These are phyloP conservation scores for Mrakia gelida DNA, from an alignment of 768 basidiomycete genomes.

Conservation along the genomic window DNA sequence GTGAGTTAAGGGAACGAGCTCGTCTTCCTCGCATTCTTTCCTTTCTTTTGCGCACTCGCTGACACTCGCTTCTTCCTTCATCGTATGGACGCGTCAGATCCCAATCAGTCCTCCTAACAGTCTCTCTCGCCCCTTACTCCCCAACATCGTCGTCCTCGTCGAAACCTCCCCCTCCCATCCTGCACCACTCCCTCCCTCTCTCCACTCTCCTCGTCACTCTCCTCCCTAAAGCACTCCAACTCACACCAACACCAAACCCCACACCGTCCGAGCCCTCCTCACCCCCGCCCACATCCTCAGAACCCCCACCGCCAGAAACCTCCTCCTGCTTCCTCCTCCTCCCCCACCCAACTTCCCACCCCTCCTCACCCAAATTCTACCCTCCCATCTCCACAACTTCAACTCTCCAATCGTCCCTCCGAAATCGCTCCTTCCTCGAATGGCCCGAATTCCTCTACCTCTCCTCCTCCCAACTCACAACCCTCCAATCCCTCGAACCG, in stretches of 20 bases:
- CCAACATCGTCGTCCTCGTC: background rate
- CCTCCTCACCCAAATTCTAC: background rate
- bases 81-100: background rate
- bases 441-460: conserved; percentile 16
- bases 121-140: conserved; percentile 12
- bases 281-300: background rate
- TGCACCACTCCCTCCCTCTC: conserved; percentile 24
- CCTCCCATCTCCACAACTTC: background rate
- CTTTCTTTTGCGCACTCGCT: background rate
- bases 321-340: conserved; percentile 14
- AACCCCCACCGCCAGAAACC: background rate
- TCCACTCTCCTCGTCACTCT: background rate
- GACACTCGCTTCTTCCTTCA: background rate
- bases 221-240: background rate
- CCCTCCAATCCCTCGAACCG: background rate
- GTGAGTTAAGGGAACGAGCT: conserved; percentile 15
- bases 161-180: background rate
- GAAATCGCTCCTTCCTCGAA: conserved; percentile 21
- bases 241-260: background rate
- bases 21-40: background rate
- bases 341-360: conserved; percentile 16
- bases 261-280: background rate
- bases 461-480: background rate
- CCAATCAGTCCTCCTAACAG: conserved; percentile 19
- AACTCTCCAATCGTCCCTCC: conserved; percentile 15